Evolutionary conservation across 345 rosid genomes (phyloP).

Genomic region (Rhizophora mangle): DNA sequence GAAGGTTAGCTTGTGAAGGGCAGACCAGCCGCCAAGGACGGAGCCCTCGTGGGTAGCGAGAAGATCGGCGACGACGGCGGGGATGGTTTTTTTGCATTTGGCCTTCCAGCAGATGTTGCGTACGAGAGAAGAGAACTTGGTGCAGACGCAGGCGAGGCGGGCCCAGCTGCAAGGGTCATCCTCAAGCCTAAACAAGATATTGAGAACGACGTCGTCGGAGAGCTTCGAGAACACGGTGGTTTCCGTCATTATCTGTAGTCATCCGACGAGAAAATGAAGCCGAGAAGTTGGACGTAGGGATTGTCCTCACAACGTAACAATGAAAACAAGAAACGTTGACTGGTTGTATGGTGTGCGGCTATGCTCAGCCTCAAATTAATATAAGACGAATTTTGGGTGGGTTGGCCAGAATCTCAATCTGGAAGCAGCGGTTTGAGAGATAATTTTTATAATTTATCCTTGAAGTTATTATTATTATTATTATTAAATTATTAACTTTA

Average conservation of each 20-base stretch:
- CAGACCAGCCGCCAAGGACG: conserved; percentile 64
- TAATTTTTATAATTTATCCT: no score
- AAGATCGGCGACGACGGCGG: conserved; percentile 69
- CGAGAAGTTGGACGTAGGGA: no score
- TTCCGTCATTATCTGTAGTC: conserved; percentile 36
- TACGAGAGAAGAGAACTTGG: conserved; percentile 74
- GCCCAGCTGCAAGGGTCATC: conserved; percentile 87
- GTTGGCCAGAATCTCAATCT: no score
- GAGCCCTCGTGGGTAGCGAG: conserved; percentile 24
- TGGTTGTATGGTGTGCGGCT: no score
- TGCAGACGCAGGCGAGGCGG: conserved; percentile 77
- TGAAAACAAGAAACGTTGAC: no score
- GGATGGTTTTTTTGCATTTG: conserved; percentile 54
- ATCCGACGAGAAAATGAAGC: no score
- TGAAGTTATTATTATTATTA: no score
- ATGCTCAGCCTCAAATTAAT: no score
- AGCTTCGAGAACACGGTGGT: conserved; percentile 45
- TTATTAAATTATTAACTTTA: no score
- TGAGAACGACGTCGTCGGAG: conserved; percentile 76
- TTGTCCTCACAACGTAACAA: no score
- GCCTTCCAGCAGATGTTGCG: conserved; percentile 62
- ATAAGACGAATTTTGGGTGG: no score
- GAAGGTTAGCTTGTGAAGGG: conserved; percentile 75
- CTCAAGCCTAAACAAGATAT: conserved; percentile 79
- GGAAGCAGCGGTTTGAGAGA: no score